Percentiles rank a stretch among this genome's conserved stretches.
phyloP scores from a whole-genome alignment of 2,329 filamentous ascomycete genomes.

The Penicillium sp. region DNA sequence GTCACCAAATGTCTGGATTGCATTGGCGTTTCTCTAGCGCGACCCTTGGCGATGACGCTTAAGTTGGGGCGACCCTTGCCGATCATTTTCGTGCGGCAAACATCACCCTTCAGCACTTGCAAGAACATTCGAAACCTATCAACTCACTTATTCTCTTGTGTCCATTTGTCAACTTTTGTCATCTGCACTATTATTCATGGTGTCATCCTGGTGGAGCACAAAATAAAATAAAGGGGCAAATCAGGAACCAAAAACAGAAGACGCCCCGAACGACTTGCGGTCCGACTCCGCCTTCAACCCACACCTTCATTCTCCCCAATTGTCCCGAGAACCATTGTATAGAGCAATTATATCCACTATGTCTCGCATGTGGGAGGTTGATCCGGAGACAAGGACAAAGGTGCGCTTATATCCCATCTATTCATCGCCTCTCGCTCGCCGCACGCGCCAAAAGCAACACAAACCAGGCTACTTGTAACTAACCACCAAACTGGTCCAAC shows the following conservation, averaged over 20 bases:
- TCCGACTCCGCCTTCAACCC: conserved; percentile 3
- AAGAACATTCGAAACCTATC: neutral
- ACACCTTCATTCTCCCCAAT: conserved; percentile 6
- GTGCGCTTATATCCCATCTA: conserved; percentile 47
- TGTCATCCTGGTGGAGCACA: conserved; percentile 5
- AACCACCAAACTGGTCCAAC: conserved; percentile 17
- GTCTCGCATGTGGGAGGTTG: conserved; percentile 96
- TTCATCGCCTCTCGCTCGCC: no score
- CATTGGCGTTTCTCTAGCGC: neutral
- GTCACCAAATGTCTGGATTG: neutral
- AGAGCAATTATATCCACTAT: conserved; percentile 22
- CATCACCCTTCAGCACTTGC: conserved; percentile 3
- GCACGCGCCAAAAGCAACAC: neutral
- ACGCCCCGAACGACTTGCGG: conserved; percentile 5
- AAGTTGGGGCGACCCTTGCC: conserved; percentile 21
- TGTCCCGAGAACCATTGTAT: conserved; percentile 5
- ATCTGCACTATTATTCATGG: neutral
- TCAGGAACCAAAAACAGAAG: conserved; percentile 10
- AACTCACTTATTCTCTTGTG: neutral
- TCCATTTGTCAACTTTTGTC: neutral
- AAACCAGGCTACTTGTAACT: conserved; percentile 2
- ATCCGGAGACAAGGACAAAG: conserved; percentile 95
- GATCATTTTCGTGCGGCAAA: conserved; percentile 19
- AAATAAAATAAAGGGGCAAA: conserved; percentile 7
- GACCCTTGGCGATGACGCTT: conserved; percentile 19